Evolutionary conservation across 768 basidiomycete genomes (phyloP).

Genomic region (Kwoniella sp.): DNA sequence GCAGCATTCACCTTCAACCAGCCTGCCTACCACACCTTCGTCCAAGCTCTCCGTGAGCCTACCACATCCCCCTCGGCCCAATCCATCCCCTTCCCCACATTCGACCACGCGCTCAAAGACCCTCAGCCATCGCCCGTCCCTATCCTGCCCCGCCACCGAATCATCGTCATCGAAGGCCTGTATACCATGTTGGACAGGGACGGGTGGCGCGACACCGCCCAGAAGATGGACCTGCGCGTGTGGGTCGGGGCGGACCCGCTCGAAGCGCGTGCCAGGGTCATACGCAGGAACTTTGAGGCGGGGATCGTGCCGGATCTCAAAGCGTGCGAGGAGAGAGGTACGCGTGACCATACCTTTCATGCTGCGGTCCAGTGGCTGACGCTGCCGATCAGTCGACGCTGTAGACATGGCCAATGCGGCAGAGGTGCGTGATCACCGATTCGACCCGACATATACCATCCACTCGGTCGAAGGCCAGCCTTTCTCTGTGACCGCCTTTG

Average conservation of each 20-base stretch:
- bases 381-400: too few species aligned
- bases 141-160: conserved; percentile 63
- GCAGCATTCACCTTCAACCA: conserved; percentile 89
- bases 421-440: not conserved
- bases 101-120: conserved; percentile 83
- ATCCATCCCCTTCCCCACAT: conserved; percentile 65
- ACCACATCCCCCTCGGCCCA: conserved; percentile 7
- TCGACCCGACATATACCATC: conserved; percentile 2
- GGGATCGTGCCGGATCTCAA: conserved; percentile 65
- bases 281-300: conserved; percentile 69
- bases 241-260: conserved; percentile 61
- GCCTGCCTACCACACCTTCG: conserved; percentile 64
- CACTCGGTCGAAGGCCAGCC: conserved; percentile 1
- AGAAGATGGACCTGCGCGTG: conserved; percentile 71
- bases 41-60: conserved; percentile 58
- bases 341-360: not conserved
- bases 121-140: conserved; percentile 61
- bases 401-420: conserved; percentile 11
- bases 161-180: conserved; percentile 85
- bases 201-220: conserved; percentile 67
- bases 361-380: too few species aligned
- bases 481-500: conserved; percentile 7
- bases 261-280: conserved; percentile 60
- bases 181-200: conserved; percentile 71
- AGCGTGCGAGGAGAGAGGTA: conserved; percentile 50